Evolutionary conservation across 257 asterid species (phyloP).

Genomic region (Petrea volubilis): DNA sequence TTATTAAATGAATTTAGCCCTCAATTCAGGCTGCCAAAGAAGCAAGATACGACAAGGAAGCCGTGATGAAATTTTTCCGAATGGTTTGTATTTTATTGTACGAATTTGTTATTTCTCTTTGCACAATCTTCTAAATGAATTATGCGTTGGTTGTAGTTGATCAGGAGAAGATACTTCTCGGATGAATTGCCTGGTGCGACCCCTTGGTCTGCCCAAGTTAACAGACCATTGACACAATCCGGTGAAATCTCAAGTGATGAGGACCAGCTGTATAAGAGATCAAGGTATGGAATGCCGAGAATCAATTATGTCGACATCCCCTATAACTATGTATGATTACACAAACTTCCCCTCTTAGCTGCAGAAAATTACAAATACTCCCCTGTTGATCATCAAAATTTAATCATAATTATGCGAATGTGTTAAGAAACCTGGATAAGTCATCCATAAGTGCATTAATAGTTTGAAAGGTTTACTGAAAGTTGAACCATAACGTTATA

Average conservation of each 20-base stretch:
- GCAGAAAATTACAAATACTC: too few species aligned
- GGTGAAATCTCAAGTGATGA: conserved; percentile 78
- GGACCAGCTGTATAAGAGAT: conserved; percentile 57
- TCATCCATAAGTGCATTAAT: too few species aligned
- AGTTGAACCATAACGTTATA: too few species aligned
- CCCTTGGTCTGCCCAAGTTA: conserved; percentile 65
- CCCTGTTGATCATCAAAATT: too few species aligned
- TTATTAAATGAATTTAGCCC: conserved; percentile 4
- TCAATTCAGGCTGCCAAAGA: conserved; percentile 87
- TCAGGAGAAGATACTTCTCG: conserved; percentile 96
- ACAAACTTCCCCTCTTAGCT: too few species aligned
- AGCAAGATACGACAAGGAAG: conserved; percentile 94
- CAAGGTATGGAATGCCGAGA: conserved; percentile 43
- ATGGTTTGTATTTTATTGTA: conserved; percentile 51
- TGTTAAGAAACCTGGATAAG: too few species aligned
- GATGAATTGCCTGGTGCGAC: conserved; percentile 79
- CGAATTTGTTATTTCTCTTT: background rate
- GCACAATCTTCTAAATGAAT: conserved; percentile 24
- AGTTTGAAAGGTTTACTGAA: too few species aligned
- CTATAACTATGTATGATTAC: too few species aligned
- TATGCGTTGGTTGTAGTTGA: conserved; percentile 58
- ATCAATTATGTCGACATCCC: too few species aligned
- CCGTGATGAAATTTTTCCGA: conserved; percentile 79
- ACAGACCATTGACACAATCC: conserved; percentile 47
- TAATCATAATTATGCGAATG: too few species aligned